A percentile compares a stretch with the other conserved stretches of the same genome.
Evolutionary conservation across 169 alveolate species (phyloP).

Genomic region (Plasmodium reichenowi): DNA sequence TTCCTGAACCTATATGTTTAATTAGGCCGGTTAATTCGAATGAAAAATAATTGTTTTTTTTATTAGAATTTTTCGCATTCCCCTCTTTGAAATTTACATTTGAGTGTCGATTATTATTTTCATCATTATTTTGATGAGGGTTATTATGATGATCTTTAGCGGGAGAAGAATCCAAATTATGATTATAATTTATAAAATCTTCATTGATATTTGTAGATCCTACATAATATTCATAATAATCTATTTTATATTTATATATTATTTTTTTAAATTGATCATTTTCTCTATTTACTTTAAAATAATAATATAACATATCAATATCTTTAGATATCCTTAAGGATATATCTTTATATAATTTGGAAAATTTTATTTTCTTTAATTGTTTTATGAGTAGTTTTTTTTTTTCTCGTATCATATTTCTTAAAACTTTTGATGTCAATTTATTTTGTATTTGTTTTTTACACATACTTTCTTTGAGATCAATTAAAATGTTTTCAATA

Average conservation of each 20-base stretch:
- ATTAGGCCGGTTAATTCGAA: conserved; percentile 64
- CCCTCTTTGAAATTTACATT: not conserved
- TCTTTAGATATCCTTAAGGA: conserved; percentile 50
- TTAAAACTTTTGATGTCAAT: not conserved
- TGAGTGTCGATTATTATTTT: not conserved
- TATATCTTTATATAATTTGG: conserved; percentile 61
- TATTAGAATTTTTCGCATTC: not conserved
- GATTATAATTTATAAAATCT: too few relatives aligned
- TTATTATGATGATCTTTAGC: too few relatives aligned
- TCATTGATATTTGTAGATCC: too few relatives aligned
- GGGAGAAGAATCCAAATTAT: too few relatives aligned
- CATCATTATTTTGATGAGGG: not conserved
- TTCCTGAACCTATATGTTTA: conserved; percentile 69
- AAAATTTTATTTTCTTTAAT: conserved; percentile 42
- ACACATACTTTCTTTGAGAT: conserved; percentile 30
- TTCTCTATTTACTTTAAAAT: conserved; percentile 1
- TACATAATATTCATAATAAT: not conserved
- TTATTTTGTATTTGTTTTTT: conserved; percentile 12
- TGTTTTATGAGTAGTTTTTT: conserved; percentile 29
- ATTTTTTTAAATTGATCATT: conserved; percentile 24
- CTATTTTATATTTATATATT: conserved; percentile 29
- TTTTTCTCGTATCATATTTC: conserved; percentile 42
- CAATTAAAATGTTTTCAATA: conserved; percentile 30
- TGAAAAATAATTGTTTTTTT: conserved; percentile 10
- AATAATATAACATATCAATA: conserved; percentile 21